Base-by-base conservation (phyloP, 805 yeast species). In the Kazachstania africana region DNA sequence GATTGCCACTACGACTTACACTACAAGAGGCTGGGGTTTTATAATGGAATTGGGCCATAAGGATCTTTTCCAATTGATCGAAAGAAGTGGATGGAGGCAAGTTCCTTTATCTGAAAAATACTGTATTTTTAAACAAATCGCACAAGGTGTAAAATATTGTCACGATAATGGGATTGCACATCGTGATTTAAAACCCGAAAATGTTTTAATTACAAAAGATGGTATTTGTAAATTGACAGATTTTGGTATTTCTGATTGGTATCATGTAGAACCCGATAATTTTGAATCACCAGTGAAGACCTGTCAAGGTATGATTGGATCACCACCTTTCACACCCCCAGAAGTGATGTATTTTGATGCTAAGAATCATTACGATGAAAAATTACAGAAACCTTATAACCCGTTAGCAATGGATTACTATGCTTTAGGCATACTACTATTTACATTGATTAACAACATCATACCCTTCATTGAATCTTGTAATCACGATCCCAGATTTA, bases 301-400 rank as follows among this genome's bases (percentile, higher is more conserved):
- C 14, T 53, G 57, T 19, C 57, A 66, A 27, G 59, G 72, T 2
- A 68, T 68, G 53, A 77, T 78, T 27, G 91, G 93, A 3, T 78
- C 87, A 1, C 84, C 91, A 5, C 91, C 91, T 1, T 80, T 78
- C 50, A 72, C 78, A 10, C 75, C 88, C 8, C 91, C 93, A 1
- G 91, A 80, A 53, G 81, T 78, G 12, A 67, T 73, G 69, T 53
- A 58, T 21, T 66, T 59, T 17, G 55, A 50, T 34, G 33, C 49
- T 5, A 45, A 54, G 34, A 47, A 50, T 35, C 40, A 39, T 29
- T 42, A 46, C 60, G 59, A 53, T 43, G 61, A 46, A 49, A 36
- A 43, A 29, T 36, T 32, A 28, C 50, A 44, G 23, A 48, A 49
- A 19, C 56, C 68, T 6, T 75, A 75, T 55, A 71, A 78, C 46